These are phyloP conservation scores for Mycena chlorophos DNA, from an alignment of 768 basidiomycete species.

Conservation along the genomic window DNA sequence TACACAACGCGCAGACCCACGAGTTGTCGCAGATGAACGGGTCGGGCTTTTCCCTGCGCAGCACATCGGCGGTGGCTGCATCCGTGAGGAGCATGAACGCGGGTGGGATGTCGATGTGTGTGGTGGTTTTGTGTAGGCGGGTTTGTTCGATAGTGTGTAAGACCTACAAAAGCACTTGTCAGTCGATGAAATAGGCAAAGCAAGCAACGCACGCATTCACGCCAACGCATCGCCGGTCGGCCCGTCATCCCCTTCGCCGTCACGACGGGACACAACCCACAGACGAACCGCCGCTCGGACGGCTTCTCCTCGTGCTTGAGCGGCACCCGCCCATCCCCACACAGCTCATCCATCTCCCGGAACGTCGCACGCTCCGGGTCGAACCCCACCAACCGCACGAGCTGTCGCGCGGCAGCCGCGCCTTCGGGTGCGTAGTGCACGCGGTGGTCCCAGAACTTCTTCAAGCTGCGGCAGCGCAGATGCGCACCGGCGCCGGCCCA, in stretches of 20 bases:
- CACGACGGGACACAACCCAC: constrained; percentile 7
- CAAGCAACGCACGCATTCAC: constrained; percentile 13
- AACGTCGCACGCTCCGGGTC: constrained; percentile 19
- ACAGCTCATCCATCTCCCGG: constrained; percentile 22
- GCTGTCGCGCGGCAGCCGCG: constrained; percentile 17
- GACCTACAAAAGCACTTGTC: too few species aligned
- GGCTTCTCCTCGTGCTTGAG: constrained; percentile 7
- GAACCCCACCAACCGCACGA: constrained; percentile 19
- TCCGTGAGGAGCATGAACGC: constrained; percentile 21
- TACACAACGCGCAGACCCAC: constrained; percentile 22
- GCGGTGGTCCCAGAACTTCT: constrained; percentile 18
- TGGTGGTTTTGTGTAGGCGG: constrained; percentile 1
- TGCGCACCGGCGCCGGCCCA: constrained; percentile 26
- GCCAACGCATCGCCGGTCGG: constrained; percentile 17
- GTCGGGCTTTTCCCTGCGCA: constrained; percentile 9
- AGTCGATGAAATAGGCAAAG: not conserved
- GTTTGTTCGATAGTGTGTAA: constrained; percentile 15
- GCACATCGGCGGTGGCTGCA: constrained; percentile 18
- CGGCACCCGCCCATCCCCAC: not conserved
- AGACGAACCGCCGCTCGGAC: constrained; percentile 15
- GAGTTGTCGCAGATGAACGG: constrained; percentile 6
- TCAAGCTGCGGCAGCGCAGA: constrained; percentile 21
- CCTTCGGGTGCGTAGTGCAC: constrained; percentile 22
- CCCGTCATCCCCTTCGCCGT: constrained; percentile 1
- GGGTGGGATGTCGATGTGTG: constrained; percentile 1